These are phyloP conservation scores for Mycena citricolor DNA, from an alignment of 1,284 basidiomycete species.

Conservation along the genomic window DNA sequence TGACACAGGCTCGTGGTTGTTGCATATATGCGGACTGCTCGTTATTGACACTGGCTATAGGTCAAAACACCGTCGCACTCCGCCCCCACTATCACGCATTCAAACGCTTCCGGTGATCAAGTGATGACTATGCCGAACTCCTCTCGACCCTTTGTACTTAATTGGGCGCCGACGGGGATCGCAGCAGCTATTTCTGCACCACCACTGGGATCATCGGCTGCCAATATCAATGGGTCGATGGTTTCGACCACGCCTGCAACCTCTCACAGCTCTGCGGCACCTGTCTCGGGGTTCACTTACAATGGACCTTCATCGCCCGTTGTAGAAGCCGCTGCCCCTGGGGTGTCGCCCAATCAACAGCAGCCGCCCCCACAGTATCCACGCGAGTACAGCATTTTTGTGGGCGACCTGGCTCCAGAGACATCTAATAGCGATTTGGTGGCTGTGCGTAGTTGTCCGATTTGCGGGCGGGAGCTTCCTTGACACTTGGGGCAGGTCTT, in stretches of 20 bases:
- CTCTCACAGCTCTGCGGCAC: neutral
- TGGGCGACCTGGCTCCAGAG: slow-evolving; percentile 87
- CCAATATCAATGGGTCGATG: neutral
- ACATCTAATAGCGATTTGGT: slow-evolving; percentile 88
- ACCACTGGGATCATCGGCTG: neutral
- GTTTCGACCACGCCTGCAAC: slow-evolving; percentile 19
- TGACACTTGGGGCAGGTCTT: slow-evolving; percentile 50
- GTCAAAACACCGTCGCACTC: neutral
- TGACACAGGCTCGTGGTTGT: neutral
- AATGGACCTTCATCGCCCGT: neutral
- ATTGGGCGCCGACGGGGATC: slow-evolving; percentile 64
- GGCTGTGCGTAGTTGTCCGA: slow-evolving; percentile 38
- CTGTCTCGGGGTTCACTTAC: neutral
- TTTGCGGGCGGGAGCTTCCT: neutral
- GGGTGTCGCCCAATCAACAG: too few relatives aligned
- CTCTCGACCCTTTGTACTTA: slow-evolving; percentile 68
- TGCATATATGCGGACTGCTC: neutral
- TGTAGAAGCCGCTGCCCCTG: slow-evolving; percentile 24
- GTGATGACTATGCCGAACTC: slow-evolving; percentile 75
- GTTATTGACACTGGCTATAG: neutral
- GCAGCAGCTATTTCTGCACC: slow-evolving; percentile 29
- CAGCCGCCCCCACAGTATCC: slow-evolving; percentile 49
- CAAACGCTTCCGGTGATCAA: neutral
- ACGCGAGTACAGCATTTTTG: slow-evolving; percentile 88
- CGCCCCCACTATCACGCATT: neutral